Percentiles rank a stretch among this genome's conserved stretches.
These are phyloP conservation scores for Astraeus odoratus DNA, from an alignment of 768 basidiomycete species.

Conservation along the genomic window DNA sequence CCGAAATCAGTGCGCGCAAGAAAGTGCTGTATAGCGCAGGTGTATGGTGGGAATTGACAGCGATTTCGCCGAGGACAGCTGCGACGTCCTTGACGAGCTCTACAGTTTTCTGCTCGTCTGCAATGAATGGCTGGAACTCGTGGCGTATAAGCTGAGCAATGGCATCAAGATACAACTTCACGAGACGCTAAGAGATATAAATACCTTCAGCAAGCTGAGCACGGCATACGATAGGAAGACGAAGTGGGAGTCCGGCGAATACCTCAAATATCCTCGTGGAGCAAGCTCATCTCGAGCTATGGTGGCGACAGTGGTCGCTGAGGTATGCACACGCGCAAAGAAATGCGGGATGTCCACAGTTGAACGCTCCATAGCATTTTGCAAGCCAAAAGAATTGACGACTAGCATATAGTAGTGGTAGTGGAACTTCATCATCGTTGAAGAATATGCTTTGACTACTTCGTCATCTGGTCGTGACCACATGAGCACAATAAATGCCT, in stretches of 20 bases:
- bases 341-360: constrained; percentile 74
- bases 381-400: constrained; percentile 92
- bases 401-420: constrained; percentile 83
- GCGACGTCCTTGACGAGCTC: constrained; percentile 75
- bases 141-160: constrained; percentile 67
- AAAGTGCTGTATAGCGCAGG: constrained; percentile 86
- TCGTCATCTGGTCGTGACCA: constrained; percentile 17
- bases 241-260: constrained; percentile 85
- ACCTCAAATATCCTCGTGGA: constrained; percentile 69
- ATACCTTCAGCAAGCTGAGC: constrained; percentile 83
- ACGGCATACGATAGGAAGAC: constrained; percentile 93
- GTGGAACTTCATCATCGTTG: constrained; percentile 54
- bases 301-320: constrained; percentile 61
- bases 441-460: constrained; percentile 18
- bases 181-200: constrained; percentile 6
- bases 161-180: constrained; percentile 8
- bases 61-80: constrained; percentile 66
- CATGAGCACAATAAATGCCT: constrained; percentile 1
- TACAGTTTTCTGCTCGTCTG: constrained; percentile 66
- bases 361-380: constrained; percentile 84
- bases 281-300: constrained; percentile 76
- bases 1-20: constrained; percentile 68
- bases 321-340: constrained; percentile 70
- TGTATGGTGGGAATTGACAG: constrained; percentile 77
- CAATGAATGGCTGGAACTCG: constrained; percentile 71